Base-by-base conservation (phyloP, 106 monocot species). In the Allium cepa region DNA sequence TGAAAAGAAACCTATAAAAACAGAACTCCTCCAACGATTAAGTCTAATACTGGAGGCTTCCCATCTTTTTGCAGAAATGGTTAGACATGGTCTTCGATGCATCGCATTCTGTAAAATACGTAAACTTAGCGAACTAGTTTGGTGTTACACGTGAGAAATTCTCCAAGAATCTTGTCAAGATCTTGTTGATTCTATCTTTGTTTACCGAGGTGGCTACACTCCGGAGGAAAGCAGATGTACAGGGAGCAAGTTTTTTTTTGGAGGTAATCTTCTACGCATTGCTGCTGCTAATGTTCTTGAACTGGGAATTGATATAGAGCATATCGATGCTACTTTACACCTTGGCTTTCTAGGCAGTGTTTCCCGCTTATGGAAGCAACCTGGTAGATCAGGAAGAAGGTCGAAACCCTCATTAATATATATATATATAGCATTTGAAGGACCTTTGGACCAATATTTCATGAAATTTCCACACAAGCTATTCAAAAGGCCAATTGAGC, bases 351-450 rank as follows among this genome's bases (percentile, higher is more conserved):
- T 92, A 46, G 97, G 97, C 66, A 92, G 79, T 61, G 60, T 92
- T 82, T 81, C 97, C 26, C 92, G 91, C 82, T 80, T 97, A 62
- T 92, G 97, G 97, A 92, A 97, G 58, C 97, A 97, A 87, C 92
- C 97, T 77, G 97, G 97, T 70, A 86, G 97, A 77, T 92, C 92
- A 50, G 97, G 97, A 59, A 79, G 97, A 78, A 81, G 92, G 73
- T 70, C 67, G 13, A 87, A 62, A 63, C 82, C 75, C 45, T 97
- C 92, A 60, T 57, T 97, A 47, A 82, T 91, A n/a, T n/a, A n/a
- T n/a, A 61, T 97, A 9, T 97, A 89, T 81, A 74, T 97, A 81
- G 97, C 92, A 66, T 92, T 97, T 79, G 92, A 92, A 60, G 88
- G 97, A 11, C 92, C 97, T n/a, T 66, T 97, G 55, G 97, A 97